Conservation (phyloP, 2,329 filamentous ascomycete species). For the Ophiognomonia clavigignenti-juglandacearum region DNA sequence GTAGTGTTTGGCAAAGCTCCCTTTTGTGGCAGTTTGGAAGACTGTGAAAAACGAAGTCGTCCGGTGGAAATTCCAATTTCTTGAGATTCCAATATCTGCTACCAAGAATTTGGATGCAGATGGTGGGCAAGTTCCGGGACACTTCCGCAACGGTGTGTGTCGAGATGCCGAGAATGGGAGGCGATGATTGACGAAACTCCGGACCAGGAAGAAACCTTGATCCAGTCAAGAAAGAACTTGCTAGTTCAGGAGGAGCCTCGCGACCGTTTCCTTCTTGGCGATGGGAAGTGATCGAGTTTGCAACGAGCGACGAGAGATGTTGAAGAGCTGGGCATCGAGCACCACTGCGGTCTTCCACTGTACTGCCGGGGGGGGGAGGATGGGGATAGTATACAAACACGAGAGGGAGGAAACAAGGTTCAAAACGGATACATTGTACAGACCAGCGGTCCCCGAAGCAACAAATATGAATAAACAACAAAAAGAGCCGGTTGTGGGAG, state of each 20-base stretch:
- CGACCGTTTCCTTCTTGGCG: slow-evolving; percentile 11
- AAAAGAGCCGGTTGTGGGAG: slow-evolving; percentile 12
- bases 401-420: slow-evolving; percentile 18
- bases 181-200: too few species aligned
- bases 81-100: neutral
- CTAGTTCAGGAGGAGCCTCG: neutral
- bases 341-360: slow-evolving; percentile 11
- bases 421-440: slow-evolving; percentile 36
- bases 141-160: neutral
- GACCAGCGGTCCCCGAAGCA: slow-evolving; percentile 28
- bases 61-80: neutral
- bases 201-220: too few species aligned
- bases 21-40: neutral
- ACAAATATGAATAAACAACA: slow-evolving; percentile 12
- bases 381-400: slow-evolving; percentile 20
- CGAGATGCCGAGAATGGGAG: too few species aligned
- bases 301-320: slow-evolving; percentile 18
- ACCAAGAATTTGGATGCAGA: neutral
- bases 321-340: slow-evolving; percentile 15
- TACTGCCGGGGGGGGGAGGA: slow-evolving; percentile 10
- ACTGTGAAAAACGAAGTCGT: neutral
- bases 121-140: neutral
- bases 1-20: neutral
- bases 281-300: slow-evolving; percentile 12
- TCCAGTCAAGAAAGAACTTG: too few species aligned